phyloP scores from a whole-genome alignment of 257 asterid species.

The Striga asiatica region DNA sequence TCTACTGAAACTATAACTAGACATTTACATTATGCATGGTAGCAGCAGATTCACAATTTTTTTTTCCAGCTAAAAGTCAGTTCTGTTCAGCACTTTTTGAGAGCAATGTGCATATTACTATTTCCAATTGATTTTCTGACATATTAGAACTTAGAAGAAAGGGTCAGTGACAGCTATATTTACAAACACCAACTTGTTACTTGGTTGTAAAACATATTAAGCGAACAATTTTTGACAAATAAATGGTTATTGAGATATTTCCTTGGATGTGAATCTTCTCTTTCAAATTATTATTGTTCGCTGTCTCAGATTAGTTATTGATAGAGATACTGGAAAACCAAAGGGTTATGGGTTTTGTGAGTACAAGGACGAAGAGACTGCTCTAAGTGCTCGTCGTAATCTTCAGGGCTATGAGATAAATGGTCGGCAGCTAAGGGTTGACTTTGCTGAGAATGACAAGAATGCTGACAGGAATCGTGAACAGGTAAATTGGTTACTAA shows the following conservation, averaged over 20 bases:
- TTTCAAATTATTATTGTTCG: neutral
- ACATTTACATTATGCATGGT: neutral
- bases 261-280: neutral
- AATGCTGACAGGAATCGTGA: conserved; percentile 66
- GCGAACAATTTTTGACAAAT: neutral
- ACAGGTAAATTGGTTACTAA: conserved; percentile 37
- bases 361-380: conserved; percentile 95
- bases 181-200: neutral
- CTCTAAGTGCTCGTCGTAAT: conserved; percentile 91
- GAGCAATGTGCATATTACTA: neutral
- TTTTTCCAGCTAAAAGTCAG: neutral
- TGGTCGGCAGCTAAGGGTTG: conserved; percentile 93
- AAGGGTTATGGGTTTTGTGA: conserved; percentile 98
- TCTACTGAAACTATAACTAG: neutral
- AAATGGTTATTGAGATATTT: neutral
- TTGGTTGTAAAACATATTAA: neutral
- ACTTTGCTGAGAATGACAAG: conserved; percentile 93
- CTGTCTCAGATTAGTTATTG: conserved; percentile 63
- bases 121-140: neutral
- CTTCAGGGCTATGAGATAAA: conserved; percentile 86
- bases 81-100: neutral
- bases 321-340: conserved; percentile 94
- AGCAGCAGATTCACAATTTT: neutral
- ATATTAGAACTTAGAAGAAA: neutral
- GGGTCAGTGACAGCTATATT: neutral